Evolutionary conservation across 768 basidiomycete species (phyloP), one percentile per base, ranked within the genome.

Genomic region (Exidia glandulosa): DNA sequence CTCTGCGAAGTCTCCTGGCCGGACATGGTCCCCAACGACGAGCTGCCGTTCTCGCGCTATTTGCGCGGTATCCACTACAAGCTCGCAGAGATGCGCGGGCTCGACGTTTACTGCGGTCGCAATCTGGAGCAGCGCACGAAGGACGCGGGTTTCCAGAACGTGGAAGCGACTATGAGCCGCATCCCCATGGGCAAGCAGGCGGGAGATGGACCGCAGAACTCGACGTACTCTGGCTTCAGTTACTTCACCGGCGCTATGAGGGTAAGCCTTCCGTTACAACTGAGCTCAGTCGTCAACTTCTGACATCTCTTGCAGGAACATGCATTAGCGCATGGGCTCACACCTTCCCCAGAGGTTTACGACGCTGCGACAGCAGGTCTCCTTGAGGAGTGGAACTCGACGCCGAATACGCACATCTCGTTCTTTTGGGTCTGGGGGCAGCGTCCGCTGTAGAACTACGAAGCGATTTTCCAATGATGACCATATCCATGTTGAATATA

Each of bases 1-100:
- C 61, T 74, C n/a, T 60, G 69, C 32, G 73, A 75, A 31, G n/a
- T 47, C 41, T 14, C 16, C 19, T 45, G 41, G 41, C 41, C 41
- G 41, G 41, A 23, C 41, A 23, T 45, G 19, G 9, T 45, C 7
- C 41, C 41, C 41, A 23, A 14, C 9, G 41, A 45, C 41, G 41
- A 5, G 19, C 41, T 23, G 10, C 16, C 16, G 6, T 12, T 19
- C 9, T 19, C 16, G 19, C 41, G 41, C 12, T n/a, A n/a, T n/a
- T 19, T 45, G 5, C 7, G 6, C 19, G 41, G 16, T 13, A 45
- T 45, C 19, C 16, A 45, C 41, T 19, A 14, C 41, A 6, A 45
- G 41, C 41, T 45, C 19, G 41, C 41, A 23, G 19, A 19, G 41
- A 19, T 19, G 41, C 41, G 41, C 19, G 41, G 41, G 41, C 23